Percentiles rank a stretch among this genome's conserved stretches.
Evolutionary conservation across 164 flowering plant genomes (phyloP).

Genomic region (Dillenia turbinata): DNA sequence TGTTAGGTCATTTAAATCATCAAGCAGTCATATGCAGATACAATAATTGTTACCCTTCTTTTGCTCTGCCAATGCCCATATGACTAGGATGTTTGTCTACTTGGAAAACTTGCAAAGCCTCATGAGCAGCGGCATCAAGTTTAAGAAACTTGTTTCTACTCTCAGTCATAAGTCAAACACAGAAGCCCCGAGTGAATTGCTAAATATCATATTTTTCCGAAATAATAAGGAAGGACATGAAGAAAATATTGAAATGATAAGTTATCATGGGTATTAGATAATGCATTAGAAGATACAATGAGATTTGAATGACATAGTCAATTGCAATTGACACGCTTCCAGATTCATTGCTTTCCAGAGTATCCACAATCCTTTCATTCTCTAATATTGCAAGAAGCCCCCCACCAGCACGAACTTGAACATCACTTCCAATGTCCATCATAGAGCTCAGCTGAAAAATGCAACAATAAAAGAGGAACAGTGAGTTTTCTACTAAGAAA

Average conservation of each 20-base stretch:
- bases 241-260: not conserved
- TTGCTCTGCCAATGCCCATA: conserved; percentile 98
- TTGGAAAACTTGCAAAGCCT: conserved; percentile 92
- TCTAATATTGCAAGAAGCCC: conserved; percentile 94
- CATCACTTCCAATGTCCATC: conserved; percentile 89
- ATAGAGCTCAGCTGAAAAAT: conserved; percentile 76
- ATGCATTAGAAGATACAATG: conserved; percentile 61
- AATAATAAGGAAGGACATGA: too few species aligned
- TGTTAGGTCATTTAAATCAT: not conserved
- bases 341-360: conserved; percentile 71
- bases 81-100: conserved; percentile 96
- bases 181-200: not conserved
- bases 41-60: conserved; percentile 76
- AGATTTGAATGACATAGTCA: conserved; percentile 66
- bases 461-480: not conserved
- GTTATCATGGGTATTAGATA: not conserved
- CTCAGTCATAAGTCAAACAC: conserved; percentile 31
- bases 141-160: conserved; percentile 87
- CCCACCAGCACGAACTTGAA: conserved; percentile 97
- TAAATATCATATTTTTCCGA: too few species aligned
- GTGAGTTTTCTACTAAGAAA: too few species aligned
- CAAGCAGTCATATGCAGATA: not conserved
- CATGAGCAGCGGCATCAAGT: conserved; percentile 88
- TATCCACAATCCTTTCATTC: conserved; percentile 89
- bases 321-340: conserved; percentile 75